A percentile compares a stretch with the other conserved stretches of the same genome.
Conservation (phyloP, 129 eudicot species). For the sunflower (Helianthus annuus) region HanXRQr2.0-SUNRISE NC_035447.2:83303269-83303768, state of each 20-base stretch:
- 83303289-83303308: too few species aligned
- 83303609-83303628: conserved; percentile 66
- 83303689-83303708: too few species aligned
- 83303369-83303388: background rate
- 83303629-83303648: too few species aligned
- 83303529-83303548: conserved; percentile 21
- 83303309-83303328: too few species aligned
- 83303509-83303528: conserved; percentile 11
- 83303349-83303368: too few species aligned
- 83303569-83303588: conserved; percentile 56
- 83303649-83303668: too few species aligned
- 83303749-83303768: too few species aligned
- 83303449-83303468: conserved; percentile 52
- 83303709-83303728: too few species aligned
- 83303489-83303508: conserved; percentile 25
- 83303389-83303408: conserved; percentile 4
- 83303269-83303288: too few species aligned
- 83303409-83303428: conserved; percentile 16
- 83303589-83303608: conserved; percentile 32
- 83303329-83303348: too few species aligned
- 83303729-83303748: too few species aligned
- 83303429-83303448: conserved; percentile 54
- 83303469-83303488: conserved; percentile 39
- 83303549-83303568: conserved; percentile 8
- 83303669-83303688: too few species aligned